Percentiles rank a stretch among this genome's conserved stretches.
These are phyloP conservation scores for Nothophoma quercina DNA, from an alignment of 2,329 filamentous ascomycete species.

Conservation along the genomic window DNA sequence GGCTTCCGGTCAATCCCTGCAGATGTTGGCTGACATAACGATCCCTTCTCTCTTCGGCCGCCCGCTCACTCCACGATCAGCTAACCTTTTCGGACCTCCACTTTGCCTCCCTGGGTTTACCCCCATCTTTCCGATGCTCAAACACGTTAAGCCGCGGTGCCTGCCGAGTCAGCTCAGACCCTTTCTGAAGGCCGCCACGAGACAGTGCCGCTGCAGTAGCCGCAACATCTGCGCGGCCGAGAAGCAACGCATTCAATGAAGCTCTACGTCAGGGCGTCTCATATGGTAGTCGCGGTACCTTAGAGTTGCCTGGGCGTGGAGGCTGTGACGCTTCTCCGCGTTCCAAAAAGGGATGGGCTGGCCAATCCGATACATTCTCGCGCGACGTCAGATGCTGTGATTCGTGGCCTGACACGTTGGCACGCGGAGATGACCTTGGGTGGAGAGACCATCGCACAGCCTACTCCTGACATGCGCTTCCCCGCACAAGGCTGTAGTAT, in stretches of 20 bases:
- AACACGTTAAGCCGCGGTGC: slow-evolving; percentile 27
- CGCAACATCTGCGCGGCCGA: slow-evolving; percentile 43
- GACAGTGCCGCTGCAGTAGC: slow-evolving; percentile 14
- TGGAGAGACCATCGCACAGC: slow-evolving; percentile 39
- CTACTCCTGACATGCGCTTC: slow-evolving; percentile 37
- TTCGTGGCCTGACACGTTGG: slow-evolving; percentile 43
- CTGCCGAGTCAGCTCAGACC: slow-evolving; percentile 23
- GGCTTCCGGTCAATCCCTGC: slow-evolving; percentile 15
- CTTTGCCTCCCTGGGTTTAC: slow-evolving; percentile 20
- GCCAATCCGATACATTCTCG: slow-evolving; percentile 21
- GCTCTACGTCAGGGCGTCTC: slow-evolving; percentile 32
- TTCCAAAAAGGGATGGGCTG: slow-evolving; percentile 9
- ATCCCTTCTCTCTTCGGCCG: slow-evolving; percentile 11
- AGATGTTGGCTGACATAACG: slow-evolving; percentile 18
- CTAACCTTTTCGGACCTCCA: slow-evolving; percentile 23
- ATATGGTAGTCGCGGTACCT: slow-evolving; percentile 13
- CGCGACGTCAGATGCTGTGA: slow-evolving; percentile 35
- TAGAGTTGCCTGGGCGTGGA: slow-evolving; percentile 26
- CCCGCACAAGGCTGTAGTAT: slow-evolving; percentile 34
- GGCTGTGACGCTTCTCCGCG: slow-evolving; percentile 29
- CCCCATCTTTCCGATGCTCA: slow-evolving; percentile 15
- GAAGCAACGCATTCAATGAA: slow-evolving; percentile 28
- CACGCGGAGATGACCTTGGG: slow-evolving; percentile 31
- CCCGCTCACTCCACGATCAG: slow-evolving; percentile 20
- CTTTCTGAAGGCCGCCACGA: slow-evolving; percentile 22